These are phyloP conservation scores for Clitopilus passeckerianus DNA, from an alignment of 768 basidiomycete species.

Conservation along the genomic window DNA sequence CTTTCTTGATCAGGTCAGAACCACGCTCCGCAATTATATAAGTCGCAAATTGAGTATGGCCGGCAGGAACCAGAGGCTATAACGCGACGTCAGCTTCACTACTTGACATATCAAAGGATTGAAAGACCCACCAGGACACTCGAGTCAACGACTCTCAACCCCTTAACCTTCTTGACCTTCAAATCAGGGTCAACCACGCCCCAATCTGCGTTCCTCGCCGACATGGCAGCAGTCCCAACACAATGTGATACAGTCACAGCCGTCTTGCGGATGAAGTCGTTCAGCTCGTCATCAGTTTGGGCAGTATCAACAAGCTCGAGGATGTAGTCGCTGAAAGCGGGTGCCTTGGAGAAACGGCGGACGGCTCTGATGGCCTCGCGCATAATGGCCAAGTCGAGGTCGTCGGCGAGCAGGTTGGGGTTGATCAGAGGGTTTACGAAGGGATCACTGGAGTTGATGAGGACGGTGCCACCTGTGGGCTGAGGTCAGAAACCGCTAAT, in stretches of 20 bases:
- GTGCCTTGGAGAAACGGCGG: conserved; percentile 17
- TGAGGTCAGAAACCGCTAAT: too few relatives aligned
- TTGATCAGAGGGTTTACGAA: conserved; percentile 44
- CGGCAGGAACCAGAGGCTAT: conserved; percentile 21
- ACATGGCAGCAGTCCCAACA: conserved; percentile 29
- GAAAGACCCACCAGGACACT: conserved; percentile 24
- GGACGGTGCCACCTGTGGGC: conserved; percentile 19
- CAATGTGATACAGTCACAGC: conserved; percentile 26
- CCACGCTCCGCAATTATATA: conserved; percentile 22
- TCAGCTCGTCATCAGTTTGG: conserved; percentile 22
- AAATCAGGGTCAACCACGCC: conserved; percentile 35
- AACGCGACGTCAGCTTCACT: background rate
- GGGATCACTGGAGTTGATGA: conserved; percentile 32
- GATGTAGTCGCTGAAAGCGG: conserved; percentile 21
- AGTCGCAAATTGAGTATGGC: conserved; percentile 17
- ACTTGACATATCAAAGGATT: background rate
- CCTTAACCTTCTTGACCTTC: conserved; percentile 27
- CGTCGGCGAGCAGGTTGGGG: conserved; percentile 35
- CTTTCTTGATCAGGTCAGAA: conserved; percentile 21
- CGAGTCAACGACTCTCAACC: conserved; percentile 34
- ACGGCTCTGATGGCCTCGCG: conserved; percentile 19
- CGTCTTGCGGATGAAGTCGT: conserved; percentile 17
- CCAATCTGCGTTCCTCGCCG: conserved; percentile 15
- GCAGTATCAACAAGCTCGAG: conserved; percentile 16
- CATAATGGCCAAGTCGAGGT: conserved; percentile 22